Conservation (phyloP, 257 asterid genomes). For the Cinchona pubescens region DNA sequence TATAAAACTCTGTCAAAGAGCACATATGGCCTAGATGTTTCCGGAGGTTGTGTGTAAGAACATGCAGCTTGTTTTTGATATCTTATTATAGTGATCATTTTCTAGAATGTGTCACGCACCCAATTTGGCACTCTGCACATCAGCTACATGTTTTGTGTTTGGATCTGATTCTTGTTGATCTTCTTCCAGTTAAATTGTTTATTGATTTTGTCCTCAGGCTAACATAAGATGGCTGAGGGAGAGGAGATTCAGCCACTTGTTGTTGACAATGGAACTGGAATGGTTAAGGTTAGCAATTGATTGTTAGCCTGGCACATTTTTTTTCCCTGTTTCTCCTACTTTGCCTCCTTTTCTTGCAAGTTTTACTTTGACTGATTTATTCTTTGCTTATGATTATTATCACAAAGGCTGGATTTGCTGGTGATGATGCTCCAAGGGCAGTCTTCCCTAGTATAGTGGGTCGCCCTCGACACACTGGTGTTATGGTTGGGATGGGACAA, state of each 20-base stretch:
- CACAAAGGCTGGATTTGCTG: conserved; percentile 44
- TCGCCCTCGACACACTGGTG: conserved; percentile 43
- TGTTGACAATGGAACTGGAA: conserved; percentile 46
- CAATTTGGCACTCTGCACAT: background rate
- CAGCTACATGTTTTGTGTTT: background rate
- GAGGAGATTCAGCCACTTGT: conserved; percentile 47
- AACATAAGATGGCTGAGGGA: conserved; percentile 32
- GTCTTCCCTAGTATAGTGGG: conserved; percentile 47
- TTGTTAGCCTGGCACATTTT: background rate
- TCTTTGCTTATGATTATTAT: background rate
- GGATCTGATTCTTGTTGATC: background rate
- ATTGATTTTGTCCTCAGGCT: background rate
- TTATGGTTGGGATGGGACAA: conserved; percentile 50
- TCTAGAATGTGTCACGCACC: too few relatives aligned
- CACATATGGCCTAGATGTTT: too few relatives aligned
- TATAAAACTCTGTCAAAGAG: too few relatives aligned
- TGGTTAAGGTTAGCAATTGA: conserved; percentile 35
- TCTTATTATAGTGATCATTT: too few relatives aligned
- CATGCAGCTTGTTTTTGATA: too few relatives aligned
- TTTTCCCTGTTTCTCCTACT: background rate
- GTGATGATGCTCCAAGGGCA: conserved; percentile 50
- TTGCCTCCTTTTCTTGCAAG: background rate
- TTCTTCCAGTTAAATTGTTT: background rate
- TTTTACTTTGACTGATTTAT: background rate
- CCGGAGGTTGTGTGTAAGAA: too few relatives aligned